Percentiles rank a stretch among this genome's conserved stretches.
These are phyloP conservation scores for Aspergillus indologenus DNA, from an alignment of 495 filamentous ascomycete genomes.

Conservation along the genomic window DNA sequence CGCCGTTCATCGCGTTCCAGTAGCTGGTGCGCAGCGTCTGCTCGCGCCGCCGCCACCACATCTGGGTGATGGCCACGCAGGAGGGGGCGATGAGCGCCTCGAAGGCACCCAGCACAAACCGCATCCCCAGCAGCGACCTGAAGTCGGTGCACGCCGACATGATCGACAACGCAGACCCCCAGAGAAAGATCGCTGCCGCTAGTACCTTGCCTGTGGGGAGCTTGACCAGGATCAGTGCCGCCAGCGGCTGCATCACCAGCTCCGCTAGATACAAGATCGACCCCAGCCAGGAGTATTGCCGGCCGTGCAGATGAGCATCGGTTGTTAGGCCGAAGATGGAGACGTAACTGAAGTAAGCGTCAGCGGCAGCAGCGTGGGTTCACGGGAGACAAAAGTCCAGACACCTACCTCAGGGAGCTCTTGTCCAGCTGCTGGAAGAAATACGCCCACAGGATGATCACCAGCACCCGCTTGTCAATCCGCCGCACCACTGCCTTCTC, in stretches of 20 bases:
- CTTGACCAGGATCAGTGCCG: slow-evolving; percentile 27
- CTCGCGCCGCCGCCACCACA: slow-evolving; percentile 57
- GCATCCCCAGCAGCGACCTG: slow-evolving; percentile 45
- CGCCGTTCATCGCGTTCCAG: slow-evolving; percentile 55
- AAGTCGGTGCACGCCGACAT: slow-evolving; percentile 54
- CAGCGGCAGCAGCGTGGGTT: not conserved
- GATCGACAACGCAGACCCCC: slow-evolving; percentile 48
- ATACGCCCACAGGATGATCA: slow-evolving; percentile 32
- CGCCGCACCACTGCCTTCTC: slow-evolving; percentile 41
- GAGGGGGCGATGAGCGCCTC: slow-evolving; percentile 47
- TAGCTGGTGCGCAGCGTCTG: slow-evolving; percentile 49
- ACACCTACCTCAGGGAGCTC: not conserved
- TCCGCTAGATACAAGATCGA: slow-evolving; percentile 46
- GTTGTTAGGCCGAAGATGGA: slow-evolving; percentile 43
- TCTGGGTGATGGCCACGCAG: slow-evolving; percentile 53
- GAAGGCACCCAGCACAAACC: slow-evolving; percentile 57
- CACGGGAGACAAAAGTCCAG: not conserved
- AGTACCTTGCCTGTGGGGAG: slow-evolving; percentile 43
- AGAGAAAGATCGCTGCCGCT: slow-evolving; percentile 50
- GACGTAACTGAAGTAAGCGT: slow-evolving; percentile 45
- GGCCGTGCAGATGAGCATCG: slow-evolving; percentile 37
- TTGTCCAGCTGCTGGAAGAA: slow-evolving; percentile 55
- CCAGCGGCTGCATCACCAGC: slow-evolving; percentile 31
- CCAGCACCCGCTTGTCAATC: slow-evolving; percentile 49
- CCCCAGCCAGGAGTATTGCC: slow-evolving; percentile 49